Evolutionary conservation across 192 early-diverging fungal species (phyloP).

Genomic region (Linnemannia zychae): DNA sequence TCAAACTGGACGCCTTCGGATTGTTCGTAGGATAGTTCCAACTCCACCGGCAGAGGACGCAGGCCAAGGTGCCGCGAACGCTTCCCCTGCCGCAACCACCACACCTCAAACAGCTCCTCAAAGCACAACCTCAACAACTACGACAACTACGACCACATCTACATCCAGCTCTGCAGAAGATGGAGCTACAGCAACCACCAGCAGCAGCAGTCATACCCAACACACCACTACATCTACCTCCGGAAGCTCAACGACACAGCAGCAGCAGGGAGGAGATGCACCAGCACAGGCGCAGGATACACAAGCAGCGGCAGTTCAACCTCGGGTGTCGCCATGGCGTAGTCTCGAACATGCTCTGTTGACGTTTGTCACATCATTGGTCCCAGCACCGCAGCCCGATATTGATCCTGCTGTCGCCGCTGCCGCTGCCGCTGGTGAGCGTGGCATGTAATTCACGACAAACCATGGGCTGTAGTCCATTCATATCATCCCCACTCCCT

Average conservation of each 20-base stretch:
- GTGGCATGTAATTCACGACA: slow-evolving; percentile 28
- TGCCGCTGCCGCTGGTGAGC: slow-evolving; percentile 37
- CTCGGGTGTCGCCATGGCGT: slow-evolving; percentile 38
- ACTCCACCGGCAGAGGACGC: slow-evolving; percentile 37
- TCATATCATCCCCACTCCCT: background rate
- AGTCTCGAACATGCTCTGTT: slow-evolving; percentile 57
- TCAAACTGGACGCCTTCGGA: slow-evolving; percentile 67
- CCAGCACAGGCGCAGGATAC: slow-evolving; percentile 14
- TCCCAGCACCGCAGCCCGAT: slow-evolving; percentile 56
- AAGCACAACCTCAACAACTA: slow-evolving; percentile 16
- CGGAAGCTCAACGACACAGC: background rate
- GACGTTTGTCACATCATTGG: slow-evolving; percentile 59
- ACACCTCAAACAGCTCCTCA: background rate
- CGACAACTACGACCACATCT: slow-evolving; percentile 12
- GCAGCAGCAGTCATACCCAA: background rate
- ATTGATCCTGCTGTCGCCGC: slow-evolving; percentile 50
- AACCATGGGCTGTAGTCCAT: background rate
- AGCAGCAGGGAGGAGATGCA: background rate
- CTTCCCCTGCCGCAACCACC: background rate
- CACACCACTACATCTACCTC: background rate
- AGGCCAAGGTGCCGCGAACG: slow-evolving; percentile 17
- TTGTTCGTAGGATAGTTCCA: slow-evolving; percentile 54
- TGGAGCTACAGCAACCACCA: background rate
- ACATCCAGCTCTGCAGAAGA: background rate
- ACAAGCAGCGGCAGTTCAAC: slow-evolving; percentile 20